A percentile compares a stretch with the other conserved stretches of the same genome.
phyloP scores from a whole-genome alignment of 345 rosid species.

The Microcos paniculata region DNA sequence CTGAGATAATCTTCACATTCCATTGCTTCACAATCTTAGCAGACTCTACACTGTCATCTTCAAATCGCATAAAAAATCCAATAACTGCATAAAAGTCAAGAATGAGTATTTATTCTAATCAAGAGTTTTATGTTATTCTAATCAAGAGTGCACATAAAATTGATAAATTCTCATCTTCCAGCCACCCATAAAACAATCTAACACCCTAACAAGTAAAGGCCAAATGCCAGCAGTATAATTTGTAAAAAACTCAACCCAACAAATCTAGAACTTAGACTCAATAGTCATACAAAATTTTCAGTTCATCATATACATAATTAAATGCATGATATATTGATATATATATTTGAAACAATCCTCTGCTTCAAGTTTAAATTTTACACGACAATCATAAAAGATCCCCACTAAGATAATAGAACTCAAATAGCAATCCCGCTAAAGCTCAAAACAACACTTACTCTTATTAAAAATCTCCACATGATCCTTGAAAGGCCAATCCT shows the following conservation, averaged over 20 bases:
- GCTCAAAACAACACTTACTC: conserved; percentile 47
- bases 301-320: background rate
- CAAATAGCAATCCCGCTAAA: conserved; percentile 6
- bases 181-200: background rate
- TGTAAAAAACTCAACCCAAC: background rate
- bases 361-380: background rate
- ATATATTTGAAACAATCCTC: background rate
- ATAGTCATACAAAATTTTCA: conserved; percentile 1
- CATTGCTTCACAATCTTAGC: conserved; percentile 95
- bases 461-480: conserved; percentile 89
- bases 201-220: too few relatives aligned
- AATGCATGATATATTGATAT: background rate
- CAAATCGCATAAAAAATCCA: conserved; percentile 92
- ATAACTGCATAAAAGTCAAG: conserved; percentile 56
- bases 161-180: background rate
- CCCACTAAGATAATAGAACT: background rate
- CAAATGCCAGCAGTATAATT: background rate
- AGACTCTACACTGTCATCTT: conserved; percentile 94
- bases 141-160: background rate
- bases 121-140: background rate
- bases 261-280: background rate
- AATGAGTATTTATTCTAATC: background rate
- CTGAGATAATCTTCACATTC: conserved; percentile 97
- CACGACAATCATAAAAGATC: background rate
- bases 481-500: conserved; percentile 98